Base-by-base conservation (phyloP, 2,329 filamentous ascomycete genomes). In the Alternaria sp. region DNA sequence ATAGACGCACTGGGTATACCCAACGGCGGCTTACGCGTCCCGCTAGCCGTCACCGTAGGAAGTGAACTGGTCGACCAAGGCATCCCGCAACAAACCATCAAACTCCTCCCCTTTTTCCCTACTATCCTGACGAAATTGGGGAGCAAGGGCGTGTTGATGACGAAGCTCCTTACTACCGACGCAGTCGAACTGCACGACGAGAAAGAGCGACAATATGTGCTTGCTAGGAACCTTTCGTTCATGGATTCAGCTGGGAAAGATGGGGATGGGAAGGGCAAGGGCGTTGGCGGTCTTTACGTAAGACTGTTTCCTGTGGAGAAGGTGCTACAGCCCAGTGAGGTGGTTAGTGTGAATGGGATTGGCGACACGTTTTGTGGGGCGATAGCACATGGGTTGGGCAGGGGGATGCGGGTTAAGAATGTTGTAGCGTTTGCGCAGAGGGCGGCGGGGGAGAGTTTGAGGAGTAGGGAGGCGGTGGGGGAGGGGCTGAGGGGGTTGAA, bases 281-380 rank as follows among this genome's bases (percentile, higher is more conserved):
- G 93, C 0, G 82, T 85, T 0, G 83, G 93, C 0, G 95, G 94
- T 0, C 85, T 97, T 3, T 97, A 97, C 74, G 93, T 97, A 90
- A 81, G 89, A 6, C 77, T 90, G 0, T 82, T 93, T 77, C 88
- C 91, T 0, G 84, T 91, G 0, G 87, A 87, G 1, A 89, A 91
- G 75, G 81, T 83, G 15, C 85, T 97, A 6, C 62, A 71, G 3
- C 79, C 83, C 0, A 81, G 86, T 19, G 88, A 96, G 25, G 85
- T 97, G 1, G 89, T 95, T 2, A 97, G 93, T 50, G 95, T 98
- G 10, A 98, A 98, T 77, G 96, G 95, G 0, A 93, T 93, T 3
- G 96, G 96, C 0, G 96, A 99, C 80, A 97, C 96, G 0, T 94
- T 98, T 77, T 84, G 96, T 9, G 96, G 95, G 0, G 91, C 93